Evolutionary conservation across 139 green algal species (phyloP).

Genomic region (Volvox africanus): DNA sequence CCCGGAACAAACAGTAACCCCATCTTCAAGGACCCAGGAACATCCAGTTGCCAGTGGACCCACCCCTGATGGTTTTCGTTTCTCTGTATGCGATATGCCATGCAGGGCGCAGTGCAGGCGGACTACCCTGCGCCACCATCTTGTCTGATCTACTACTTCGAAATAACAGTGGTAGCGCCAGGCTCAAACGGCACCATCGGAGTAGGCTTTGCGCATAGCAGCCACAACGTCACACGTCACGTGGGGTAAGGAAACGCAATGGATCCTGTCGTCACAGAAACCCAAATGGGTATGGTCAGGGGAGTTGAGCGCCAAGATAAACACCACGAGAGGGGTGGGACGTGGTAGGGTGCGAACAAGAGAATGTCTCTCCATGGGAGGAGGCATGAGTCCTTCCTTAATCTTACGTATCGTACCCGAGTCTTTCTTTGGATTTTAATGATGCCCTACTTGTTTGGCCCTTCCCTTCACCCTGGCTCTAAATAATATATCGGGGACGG

Average conservation of each 20-base stretch:
- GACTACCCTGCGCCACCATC: background rate
- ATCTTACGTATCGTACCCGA: no score
- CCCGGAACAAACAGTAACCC: no score
- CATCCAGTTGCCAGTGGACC: no score
- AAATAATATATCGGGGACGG: background rate
- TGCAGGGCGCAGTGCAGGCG: background rate
- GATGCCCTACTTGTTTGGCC: background rate
- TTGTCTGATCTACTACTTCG: background rate
- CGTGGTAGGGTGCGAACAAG: no score
- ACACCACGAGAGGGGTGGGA: no score
- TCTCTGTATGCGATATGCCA: background rate
- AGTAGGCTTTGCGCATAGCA: background rate
- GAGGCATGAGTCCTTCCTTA: background rate
- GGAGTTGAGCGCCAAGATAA: no score
- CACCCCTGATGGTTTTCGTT: no score
- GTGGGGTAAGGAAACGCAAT: background rate
- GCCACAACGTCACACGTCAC: background rate
- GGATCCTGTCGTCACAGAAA: no score
- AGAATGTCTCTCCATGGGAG: no score
- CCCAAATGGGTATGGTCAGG: no score
- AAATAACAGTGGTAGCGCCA: background rate
- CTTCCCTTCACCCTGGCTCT: background rate
- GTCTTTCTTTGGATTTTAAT: background rate
- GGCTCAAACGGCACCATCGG: background rate
- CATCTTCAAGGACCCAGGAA: no score